Percentiles rank a stretch among this genome's conserved stretches.
Evolutionary conservation across 805 yeast species (phyloP).

Genomic region (Geotrichum ghanense): DNA sequence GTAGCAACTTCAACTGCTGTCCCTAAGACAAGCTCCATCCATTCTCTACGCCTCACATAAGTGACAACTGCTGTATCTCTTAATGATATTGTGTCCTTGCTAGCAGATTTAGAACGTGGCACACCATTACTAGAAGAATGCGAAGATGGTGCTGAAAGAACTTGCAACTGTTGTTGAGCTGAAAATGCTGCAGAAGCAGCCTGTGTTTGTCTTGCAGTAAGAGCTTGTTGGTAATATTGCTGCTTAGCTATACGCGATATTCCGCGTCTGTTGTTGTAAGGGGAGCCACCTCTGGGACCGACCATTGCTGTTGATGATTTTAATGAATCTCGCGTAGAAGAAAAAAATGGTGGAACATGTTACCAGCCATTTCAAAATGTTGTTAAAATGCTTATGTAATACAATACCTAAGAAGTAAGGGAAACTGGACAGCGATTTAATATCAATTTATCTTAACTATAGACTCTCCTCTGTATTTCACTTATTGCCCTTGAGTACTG

Average conservation of each 20-base stretch:
- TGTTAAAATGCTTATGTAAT: too few relatives aligned
- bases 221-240: background rate
- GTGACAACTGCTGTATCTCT: slow-evolving; percentile 32
- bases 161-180: background rate
- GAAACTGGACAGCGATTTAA: too few relatives aligned
- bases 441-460: too few relatives aligned
- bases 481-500: too few relatives aligned
- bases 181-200: background rate
- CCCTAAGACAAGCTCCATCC: slow-evolving; percentile 32
- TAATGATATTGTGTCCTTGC: slow-evolving; percentile 26
- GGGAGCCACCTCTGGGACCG: slow-evolving; percentile 1
- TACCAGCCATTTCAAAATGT: too few relatives aligned
- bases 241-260: background rate
- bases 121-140: background rate
- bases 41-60: slow-evolving; percentile 33
- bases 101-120: background rate
- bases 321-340: too few relatives aligned
- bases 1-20: slow-evolving; percentile 22
- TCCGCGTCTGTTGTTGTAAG: background rate
- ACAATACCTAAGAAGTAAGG: too few relatives aligned
- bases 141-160: background rate
- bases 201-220: background rate
- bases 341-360: too few relatives aligned
- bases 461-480: too few relatives aligned
- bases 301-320: background rate